Base-by-base conservation (phyloP, 305 asterid species). In the Plantago lanceolata region DNA sequence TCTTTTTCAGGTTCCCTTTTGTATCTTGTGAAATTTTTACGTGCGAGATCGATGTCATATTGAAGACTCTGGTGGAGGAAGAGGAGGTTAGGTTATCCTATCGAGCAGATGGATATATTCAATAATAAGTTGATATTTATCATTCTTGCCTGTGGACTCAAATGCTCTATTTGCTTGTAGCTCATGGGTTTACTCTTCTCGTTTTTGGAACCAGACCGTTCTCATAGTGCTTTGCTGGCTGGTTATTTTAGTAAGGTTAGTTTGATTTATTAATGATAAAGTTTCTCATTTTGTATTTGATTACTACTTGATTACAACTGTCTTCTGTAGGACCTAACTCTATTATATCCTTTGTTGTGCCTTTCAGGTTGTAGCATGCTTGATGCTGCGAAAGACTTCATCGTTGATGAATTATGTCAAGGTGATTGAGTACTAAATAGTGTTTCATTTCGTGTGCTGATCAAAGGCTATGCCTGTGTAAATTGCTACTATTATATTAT, bases 231-330 rank as follows among this genome's bases (percentile, higher is more conserved):
- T 52, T 65, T 88, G 69, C 73, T 94, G 77, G 97, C 99, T 54
- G 99, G 97, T 75, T 94, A 94, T 73, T 94, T 94, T 75, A 90
- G 97, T 79, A 94, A 94, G 96, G 99, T 94, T 74, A 31, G 73
- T 54, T 60, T 52, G 11, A 6, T 35, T 35, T 35, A 35, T 35
- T 35, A 35, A 35, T 35, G 43, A 35, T 35, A 1, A 35, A 12
- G 59, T 69, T 66, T 70, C 48, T 43, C 57, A 18, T 57, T 67
- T 44, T 43, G 66, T 20, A 28, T 40, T 61, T 31, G 63, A 43
- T 73, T 55, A 21, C 12, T 64, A 53, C 33, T 60, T 54, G 37
- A 74, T 57, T 60, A 59, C 54, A 48, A 54, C 19, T 35, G 43
- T 35, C 29, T 19, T 45, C 67, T 24, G 65, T 53, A 64, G 67